Evolutionary conservation across 1,139 yeast species (phyloP), one percentile per base, ranked within the genome.

Genomic region (Kodamaea alishanica): DNA sequence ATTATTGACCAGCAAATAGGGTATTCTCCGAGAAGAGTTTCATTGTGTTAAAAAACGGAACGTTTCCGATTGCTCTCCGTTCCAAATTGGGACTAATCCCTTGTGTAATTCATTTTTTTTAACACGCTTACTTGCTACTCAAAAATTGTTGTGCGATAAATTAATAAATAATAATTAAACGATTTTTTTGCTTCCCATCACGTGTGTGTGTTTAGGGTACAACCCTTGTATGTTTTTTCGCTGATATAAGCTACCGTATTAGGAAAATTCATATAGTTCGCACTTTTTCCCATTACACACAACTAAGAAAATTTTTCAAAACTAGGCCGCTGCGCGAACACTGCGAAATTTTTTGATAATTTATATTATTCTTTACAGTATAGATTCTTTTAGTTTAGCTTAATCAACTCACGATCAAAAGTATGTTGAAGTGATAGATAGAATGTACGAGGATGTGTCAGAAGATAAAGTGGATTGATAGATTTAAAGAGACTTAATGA

Each of bases 141-240:
- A 15, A 15, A 15, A 15, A 15, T 15, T 15, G 20, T 15, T 15
- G 20, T 15, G 20, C 20, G 20, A 15, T 3, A 15, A 15, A 15
- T n/a, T n/a, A 15, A 3, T 15, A 15, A 15, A 15, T 15, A 15
- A 15, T 15, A 15, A 15, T 15, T 15, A 15, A 15, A 15, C n/a
- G n/a, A n/a, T n/a, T n/a, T n/a, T n/a, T 3, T 15, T 15, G 33
- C 27, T 24, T 30, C 29, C 9, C n/a, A 22, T 47, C 53, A 49
- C 54, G 54, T 48, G 50, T 24, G 6, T 3, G 1, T 7, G 5
- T 0, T 24, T 46, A 51, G 55, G 56, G 55, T 50, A 43, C 30
- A 30, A 42, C 43, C 51, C 54, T 46, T 25, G 33, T 9, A 1
- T 9, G 11, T 15, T 11, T 27, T 9, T 6, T 10, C 26, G 15